A percentile compares a stretch with the other conserved stretches of the same genome.
Evolutionary conservation across 257 asterid species (phyloP).

Genomic region (Lycium ferocissimum): DNA sequence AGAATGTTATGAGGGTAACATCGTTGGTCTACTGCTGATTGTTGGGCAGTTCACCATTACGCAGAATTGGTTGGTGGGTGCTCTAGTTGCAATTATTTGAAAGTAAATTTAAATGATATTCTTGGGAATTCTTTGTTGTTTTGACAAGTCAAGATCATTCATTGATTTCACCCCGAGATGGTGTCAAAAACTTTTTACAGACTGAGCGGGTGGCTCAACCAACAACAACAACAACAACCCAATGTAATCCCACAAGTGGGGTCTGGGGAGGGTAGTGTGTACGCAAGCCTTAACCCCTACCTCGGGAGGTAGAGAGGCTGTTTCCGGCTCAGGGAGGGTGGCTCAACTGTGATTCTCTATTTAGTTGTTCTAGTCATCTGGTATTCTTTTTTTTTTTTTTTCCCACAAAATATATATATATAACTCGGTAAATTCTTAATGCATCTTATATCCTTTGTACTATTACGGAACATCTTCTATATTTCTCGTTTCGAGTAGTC

Average conservation of each 20-base stretch:
- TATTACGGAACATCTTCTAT: background rate
- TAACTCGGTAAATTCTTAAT: background rate
- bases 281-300: no score
- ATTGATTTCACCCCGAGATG: background rate
- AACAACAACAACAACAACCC: background rate
- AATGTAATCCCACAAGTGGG: no score
- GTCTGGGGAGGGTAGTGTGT: no score
- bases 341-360: background rate
- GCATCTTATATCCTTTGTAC: background rate
- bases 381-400: background rate
- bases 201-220: background rate
- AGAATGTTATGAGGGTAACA: background rate
- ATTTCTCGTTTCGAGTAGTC: background rate
- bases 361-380: background rate
- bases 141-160: slow-evolving; percentile 17
- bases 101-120: background rate
- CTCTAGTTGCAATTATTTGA: slow-evolving; percentile 19
- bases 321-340: no score
- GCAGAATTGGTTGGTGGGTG: background rate
- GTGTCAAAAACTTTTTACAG: slow-evolving; percentile 27
- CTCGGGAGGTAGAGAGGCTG: no score
- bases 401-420: background rate
- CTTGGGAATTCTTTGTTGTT: slow-evolving; percentile 1
- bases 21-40: background rate
- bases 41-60: background rate